Evolutionary conservation across 306 rosid genomes (phyloP).

Genomic region (Senna tora): DNA sequence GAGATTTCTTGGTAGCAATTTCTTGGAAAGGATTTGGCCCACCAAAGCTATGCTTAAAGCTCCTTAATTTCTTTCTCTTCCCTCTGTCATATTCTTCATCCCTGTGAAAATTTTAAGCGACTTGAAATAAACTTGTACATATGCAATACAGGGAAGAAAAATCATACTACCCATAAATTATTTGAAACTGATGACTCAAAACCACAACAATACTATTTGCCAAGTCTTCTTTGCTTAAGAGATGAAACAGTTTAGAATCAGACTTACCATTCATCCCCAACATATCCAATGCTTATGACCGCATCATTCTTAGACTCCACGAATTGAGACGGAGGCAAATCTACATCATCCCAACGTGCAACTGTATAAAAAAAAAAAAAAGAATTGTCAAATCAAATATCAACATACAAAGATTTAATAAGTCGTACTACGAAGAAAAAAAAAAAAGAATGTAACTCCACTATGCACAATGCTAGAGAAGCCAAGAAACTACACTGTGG

Average conservation of each 20-base stretch:
- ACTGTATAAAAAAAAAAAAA: conserved; percentile 54
- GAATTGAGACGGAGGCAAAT: conserved; percentile 48
- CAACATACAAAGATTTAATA: not conserved
- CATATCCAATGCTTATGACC: conserved; percentile 61
- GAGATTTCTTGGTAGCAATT: conserved; percentile 55
- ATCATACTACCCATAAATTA: not conserved
- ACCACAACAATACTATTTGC: not conserved
- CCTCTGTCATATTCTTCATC: conserved; percentile 91
- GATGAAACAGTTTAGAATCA: not conserved
- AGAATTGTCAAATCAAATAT: conserved; percentile 22
- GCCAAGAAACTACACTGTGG: conserved; percentile 21
- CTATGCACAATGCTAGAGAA: conserved; percentile 1
- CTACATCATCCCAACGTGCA: conserved; percentile 78
- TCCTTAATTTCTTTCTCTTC: conserved; percentile 77
- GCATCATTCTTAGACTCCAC: conserved; percentile 43
- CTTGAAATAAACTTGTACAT: conserved; percentile 4
- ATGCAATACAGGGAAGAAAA: not conserved
- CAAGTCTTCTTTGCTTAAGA: not conserved
- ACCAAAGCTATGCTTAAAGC: conserved; percentile 50
- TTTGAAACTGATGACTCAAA: not conserved
- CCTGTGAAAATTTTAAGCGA: conserved; percentile 51
- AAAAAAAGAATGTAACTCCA: not conserved
- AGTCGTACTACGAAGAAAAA: not conserved
- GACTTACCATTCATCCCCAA: conserved; percentile 78
- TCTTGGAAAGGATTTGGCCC: conserved; percentile 83